Base-by-base conservation (phyloP, 192 early-diverging fungal species). In the Helicostylum pulchrum region DNA sequence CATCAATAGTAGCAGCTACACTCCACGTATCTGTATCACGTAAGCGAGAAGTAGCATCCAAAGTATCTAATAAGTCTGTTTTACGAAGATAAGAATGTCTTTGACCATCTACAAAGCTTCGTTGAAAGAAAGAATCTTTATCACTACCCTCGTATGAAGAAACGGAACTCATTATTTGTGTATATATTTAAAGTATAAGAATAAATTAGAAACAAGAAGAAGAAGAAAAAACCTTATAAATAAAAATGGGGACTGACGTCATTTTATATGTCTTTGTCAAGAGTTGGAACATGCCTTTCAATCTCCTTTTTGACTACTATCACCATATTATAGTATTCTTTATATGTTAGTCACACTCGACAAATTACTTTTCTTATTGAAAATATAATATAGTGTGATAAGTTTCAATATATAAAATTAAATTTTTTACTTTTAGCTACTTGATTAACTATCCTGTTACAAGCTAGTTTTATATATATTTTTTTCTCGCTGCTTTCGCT, bases 1-100 rank as follows among this genome's bases (percentile, higher is more conserved):
- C 74, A 49, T 76, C 74, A 63, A 76, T 61, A 11, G 74, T 76
- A 7, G 74, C 74, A 7, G 74, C 74, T 3, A 76, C 74, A 60
- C 68, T 71, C 74, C 74, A 76, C 0, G 65, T 34, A 46, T 76
- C 74, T n/a, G 74, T 71, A 34, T 76, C 74, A 20, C 66, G 61
- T 20, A 55, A 48, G 12, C 72, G 66, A 49, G 55, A 47, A 17
- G 32, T 52, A 31, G 56, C 34, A 47, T 74, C 72, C 17, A 74
- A 53, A n/a, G 65, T 73, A 36, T 73, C 71, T 30, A 73, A 52
- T 9, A 74, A 51, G 44, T 74, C 72, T 11, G 72, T 74, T 47
- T 74, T 74, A 26, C 72, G 66, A 4, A 74, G 49, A 26, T 67
- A 74, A 9, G 65, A 55, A 43, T 67, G 68, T 44, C 72, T 62